Conservation (phyloP, 2,329 filamentous ascomycete species). For the Teratosphaeria zuluensis region DNA sequence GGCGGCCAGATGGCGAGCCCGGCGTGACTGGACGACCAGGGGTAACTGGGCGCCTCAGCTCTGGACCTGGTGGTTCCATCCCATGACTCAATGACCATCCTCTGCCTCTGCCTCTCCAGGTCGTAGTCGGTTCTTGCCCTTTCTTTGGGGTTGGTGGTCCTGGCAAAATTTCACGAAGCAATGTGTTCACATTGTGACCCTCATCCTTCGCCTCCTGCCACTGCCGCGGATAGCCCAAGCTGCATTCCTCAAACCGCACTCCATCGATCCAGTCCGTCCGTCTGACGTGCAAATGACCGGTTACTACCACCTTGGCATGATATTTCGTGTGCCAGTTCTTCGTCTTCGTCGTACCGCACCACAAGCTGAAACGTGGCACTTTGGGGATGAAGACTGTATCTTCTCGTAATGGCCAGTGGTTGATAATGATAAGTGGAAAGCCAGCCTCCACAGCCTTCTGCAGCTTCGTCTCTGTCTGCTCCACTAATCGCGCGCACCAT, state of each 20-base stretch:
- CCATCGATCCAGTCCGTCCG: conserved; percentile 39
- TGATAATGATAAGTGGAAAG: conserved; percentile 32
- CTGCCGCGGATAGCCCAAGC: conserved; percentile 38
- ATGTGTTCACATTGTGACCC: conserved; percentile 36
- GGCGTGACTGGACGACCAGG: background rate
- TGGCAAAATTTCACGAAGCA: conserved; percentile 38
- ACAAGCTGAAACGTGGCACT: conserved; percentile 36
- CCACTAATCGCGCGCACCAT: conserved; percentile 35
- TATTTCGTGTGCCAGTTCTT: conserved; percentile 37
- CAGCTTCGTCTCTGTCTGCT: conserved; percentile 33
- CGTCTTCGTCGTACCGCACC: conserved; percentile 40
- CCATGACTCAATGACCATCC: conserved; percentile 10
- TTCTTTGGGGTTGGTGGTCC: conserved; percentile 21
- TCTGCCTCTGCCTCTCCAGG: conserved; percentile 7
- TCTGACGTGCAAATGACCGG: conserved; percentile 37
- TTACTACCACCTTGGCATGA: conserved; percentile 39
- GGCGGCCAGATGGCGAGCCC: background rate
- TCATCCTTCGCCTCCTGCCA: conserved; percentile 35
- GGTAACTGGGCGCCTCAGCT: background rate
- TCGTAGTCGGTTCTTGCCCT: conserved; percentile 9
- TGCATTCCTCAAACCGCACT: conserved; percentile 39
- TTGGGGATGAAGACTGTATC: conserved; percentile 34
- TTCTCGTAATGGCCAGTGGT: conserved; percentile 39
- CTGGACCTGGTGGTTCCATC: conserved; percentile 1
- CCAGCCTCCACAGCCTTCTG: conserved; percentile 20